These are phyloP conservation scores for Nemania serpens DNA, from an alignment of 2,329 filamentous ascomycete genomes.

Conservation along the genomic window DNA sequence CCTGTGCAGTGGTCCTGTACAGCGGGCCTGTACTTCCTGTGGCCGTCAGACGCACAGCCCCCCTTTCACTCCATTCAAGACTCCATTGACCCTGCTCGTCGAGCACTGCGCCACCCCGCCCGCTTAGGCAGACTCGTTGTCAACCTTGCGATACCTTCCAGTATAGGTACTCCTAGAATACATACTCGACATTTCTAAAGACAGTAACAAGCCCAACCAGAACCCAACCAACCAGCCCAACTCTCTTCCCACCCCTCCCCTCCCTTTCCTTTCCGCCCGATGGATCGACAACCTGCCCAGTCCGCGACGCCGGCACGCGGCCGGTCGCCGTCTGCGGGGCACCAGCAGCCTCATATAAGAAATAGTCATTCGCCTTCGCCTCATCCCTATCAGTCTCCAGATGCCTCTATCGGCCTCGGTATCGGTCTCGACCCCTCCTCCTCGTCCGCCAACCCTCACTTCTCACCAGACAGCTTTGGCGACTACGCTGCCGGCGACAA, in stretches of 20 bases:
- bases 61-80: slow-evolving; percentile 22
- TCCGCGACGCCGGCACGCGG: slow-evolving; percentile 49
- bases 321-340: slow-evolving; percentile 65
- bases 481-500: slow-evolving; percentile 47
- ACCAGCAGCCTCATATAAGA: slow-evolving; percentile 69
- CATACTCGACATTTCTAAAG: slow-evolving; percentile 38
- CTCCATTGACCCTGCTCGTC: slow-evolving; percentile 20
- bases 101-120: slow-evolving; percentile 38
- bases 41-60: slow-evolving; percentile 40
- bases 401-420: slow-evolving; percentile 58
- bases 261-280: slow-evolving; percentile 35
- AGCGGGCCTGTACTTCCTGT: neutral
- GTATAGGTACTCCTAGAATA: neutral
- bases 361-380: slow-evolving; percentile 68
- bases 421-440: slow-evolving; percentile 61
- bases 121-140: slow-evolving; percentile 37
- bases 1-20: neutral
- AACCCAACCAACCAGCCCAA: neutral
- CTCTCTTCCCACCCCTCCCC: slow-evolving; percentile 22
- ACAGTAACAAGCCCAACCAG: slow-evolving; percentile 26
- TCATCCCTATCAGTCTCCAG: slow-evolving; percentile 58
- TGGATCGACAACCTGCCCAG: slow-evolving; percentile 55
- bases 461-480: slow-evolving; percentile 52
- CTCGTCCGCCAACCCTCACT: slow-evolving; percentile 47
- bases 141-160: slow-evolving; percentile 33